Evolutionary conservation across 1,284 basidiomycete genomes (phyloP), one percentile per base, ranked within the genome.

Genomic region (Psilocybe mexicana): DNA sequence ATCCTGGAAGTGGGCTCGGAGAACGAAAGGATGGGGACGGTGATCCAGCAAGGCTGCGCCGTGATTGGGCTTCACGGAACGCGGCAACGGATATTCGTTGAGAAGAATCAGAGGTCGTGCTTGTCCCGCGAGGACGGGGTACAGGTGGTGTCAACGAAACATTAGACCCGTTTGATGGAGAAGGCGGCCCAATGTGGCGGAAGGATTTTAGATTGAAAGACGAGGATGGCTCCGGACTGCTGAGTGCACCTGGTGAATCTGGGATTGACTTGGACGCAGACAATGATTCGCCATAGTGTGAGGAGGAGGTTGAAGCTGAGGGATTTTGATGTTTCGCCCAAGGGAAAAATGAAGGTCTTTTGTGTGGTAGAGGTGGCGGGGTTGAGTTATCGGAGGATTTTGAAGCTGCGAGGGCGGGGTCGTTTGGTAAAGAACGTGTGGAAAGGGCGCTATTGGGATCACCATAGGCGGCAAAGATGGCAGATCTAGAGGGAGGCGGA

Each of bases 81-180:
- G 88, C 89, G 2, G 88, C 88, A 26, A 91, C 85, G 7, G 86
- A 88, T 49, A 91, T 90, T 52, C 87, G 80, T 62, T 88, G 87
- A 3, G 84, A 84, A 10, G 81, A 74, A 50, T 88, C 85, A 2
- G 85, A 86, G n/a, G 80, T 80, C 58, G 77, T 67, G 70, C 85
- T 87, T 47, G 76, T 73, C 24, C 78, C 83, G 64, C 87, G 79
- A 24, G 74, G 69, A 30, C 63, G 61, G 43, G 63, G 59, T 2
- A 69, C 57, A 10, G 76, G 69, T 6, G 66, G 63, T 36, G 68
- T 44, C 18, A 72, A 63, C 18, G 72, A 69, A 24, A 61, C 60
- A 54, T 67, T 69, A 7, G 72, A 71, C 51, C 69, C 64, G 54
- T 70, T 63, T 55, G 63, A 54, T 63, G 67, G 68, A 53, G 67